Conservation (phyloP, 371 early-diverging fungal species). For the Basidiobolus meristosporus region DNA sequence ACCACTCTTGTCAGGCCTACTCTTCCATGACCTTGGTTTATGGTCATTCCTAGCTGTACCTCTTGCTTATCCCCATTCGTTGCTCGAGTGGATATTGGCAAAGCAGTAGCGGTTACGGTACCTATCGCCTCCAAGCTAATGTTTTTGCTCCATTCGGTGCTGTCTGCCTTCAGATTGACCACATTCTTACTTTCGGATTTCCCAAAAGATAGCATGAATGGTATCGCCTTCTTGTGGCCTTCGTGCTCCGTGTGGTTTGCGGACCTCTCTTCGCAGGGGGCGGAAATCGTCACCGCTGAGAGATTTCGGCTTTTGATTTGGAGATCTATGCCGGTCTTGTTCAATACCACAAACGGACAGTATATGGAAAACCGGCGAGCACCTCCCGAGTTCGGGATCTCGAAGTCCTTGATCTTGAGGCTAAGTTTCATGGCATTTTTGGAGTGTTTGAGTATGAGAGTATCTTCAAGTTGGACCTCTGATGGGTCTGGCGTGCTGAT, state of each 20-base stretch:
- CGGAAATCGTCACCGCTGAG: too few species aligned
- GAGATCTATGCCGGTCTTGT: slow-evolving; percentile 76
- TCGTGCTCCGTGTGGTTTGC: too few species aligned
- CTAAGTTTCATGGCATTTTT: neutral
- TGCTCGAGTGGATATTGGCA: slow-evolving; percentile 25
- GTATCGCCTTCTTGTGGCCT: slow-evolving; percentile 32
- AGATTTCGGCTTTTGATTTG: slow-evolving; percentile 11
- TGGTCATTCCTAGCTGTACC: slow-evolving; percentile 63
- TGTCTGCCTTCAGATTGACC: slow-evolving; percentile 57
- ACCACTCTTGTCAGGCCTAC: slow-evolving; percentile 61
- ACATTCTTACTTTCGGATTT: slow-evolving; percentile 72
- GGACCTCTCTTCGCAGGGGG: too few species aligned
- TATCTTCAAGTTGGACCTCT: slow-evolving; percentile 56
- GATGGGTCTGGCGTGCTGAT: slow-evolving; percentile 6
- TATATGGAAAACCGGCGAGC: slow-evolving; percentile 41
- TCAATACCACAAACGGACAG: slow-evolving; percentile 68
- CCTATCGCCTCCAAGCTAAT: slow-evolving; percentile 92
- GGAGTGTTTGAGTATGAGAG: slow-evolving; percentile 36
- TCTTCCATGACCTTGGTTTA: slow-evolving; percentile 61
- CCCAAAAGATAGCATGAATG: too few species aligned
- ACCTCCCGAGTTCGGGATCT: slow-evolving; percentile 42
- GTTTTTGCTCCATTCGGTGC: slow-evolving; percentile 21
- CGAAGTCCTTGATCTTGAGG: slow-evolving; percentile 6
- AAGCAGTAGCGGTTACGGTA: slow-evolving; percentile 51
- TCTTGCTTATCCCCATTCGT: too few species aligned